A percentile compares a stretch with the other conserved stretches of the same genome.
These are phyloP conservation scores for Catunica adiposa DNA, from an alignment of 2,329 filamentous ascomycete species.

Conservation along the genomic window DNA sequence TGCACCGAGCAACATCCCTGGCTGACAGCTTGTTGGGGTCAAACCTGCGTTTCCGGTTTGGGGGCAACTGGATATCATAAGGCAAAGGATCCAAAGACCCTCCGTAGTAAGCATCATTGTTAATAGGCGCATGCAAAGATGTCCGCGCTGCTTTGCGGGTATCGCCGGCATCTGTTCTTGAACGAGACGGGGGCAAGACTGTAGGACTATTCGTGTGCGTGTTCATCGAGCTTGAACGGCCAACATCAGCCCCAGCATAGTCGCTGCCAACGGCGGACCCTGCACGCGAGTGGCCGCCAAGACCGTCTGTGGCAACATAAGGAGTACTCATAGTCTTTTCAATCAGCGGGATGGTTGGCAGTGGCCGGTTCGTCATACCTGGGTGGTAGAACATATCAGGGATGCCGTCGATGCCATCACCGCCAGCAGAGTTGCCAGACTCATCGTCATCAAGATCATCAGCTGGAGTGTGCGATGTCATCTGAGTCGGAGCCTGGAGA, in stretches of 20 bases:
- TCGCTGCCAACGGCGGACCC: slow-evolving; percentile 29
- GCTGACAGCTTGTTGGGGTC: slow-evolving; percentile 67
- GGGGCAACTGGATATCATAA: slow-evolving; percentile 73
- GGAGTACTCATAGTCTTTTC: neutral
- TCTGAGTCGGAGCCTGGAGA: slow-evolving; percentile 50
- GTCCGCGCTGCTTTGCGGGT: slow-evolving; percentile 30
- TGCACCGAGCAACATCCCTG: slow-evolving; percentile 67
- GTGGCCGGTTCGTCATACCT: slow-evolving; percentile 50
- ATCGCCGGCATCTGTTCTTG: slow-evolving; percentile 83
- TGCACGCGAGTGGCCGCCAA: neutral
- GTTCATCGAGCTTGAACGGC: slow-evolving; percentile 54
- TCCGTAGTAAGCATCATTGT: neutral
- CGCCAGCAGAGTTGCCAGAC: slow-evolving; percentile 41
- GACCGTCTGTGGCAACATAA: neutral
- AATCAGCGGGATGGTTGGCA: slow-evolving; percentile 40
- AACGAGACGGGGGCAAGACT: slow-evolving; percentile 67
- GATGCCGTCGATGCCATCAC: slow-evolving; percentile 46
- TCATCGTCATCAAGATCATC: slow-evolving; percentile 94
- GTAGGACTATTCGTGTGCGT: slow-evolving; percentile 68
- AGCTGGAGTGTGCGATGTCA: slow-evolving; percentile 70
- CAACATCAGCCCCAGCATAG: neutral
- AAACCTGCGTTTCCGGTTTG: slow-evolving; percentile 66
- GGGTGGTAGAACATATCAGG: slow-evolving; percentile 88
- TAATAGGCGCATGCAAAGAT: neutral
- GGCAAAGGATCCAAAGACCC: neutral